Evolutionary conservation across 1,139 yeast species (phyloP).

Genomic region (Suhomyces atakaporum): DNA sequence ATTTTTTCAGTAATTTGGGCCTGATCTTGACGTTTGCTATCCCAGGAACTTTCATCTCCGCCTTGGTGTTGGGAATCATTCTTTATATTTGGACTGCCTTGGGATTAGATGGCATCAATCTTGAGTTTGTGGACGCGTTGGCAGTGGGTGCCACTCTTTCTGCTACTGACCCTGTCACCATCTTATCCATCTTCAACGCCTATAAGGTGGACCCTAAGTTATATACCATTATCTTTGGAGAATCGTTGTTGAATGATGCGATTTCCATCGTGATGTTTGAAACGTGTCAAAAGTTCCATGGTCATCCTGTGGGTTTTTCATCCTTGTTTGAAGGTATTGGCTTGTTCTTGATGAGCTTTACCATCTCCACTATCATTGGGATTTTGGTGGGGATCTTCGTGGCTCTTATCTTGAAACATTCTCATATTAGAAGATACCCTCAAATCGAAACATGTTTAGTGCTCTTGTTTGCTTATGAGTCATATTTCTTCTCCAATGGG

Average conservation of each 20-base stretch:
- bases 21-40: constrained; percentile 93
- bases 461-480: constrained; percentile 86
- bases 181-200: constrained; percentile 92
- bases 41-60: constrained; percentile 92
- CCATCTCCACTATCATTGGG: constrained; percentile 91
- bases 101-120: constrained; percentile 83
- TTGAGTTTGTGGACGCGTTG: constrained; percentile 93
- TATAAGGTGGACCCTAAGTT: constrained; percentile 97
- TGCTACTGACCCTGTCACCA: constrained; percentile 98
- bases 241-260: constrained; percentile 92
- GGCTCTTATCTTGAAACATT: constrained; percentile 86
- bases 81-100: constrained; percentile 87
- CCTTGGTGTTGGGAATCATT: constrained; percentile 84
- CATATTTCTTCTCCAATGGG: constrained; percentile 96
- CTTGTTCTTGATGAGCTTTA: constrained; percentile 88
- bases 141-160: constrained; percentile 97
- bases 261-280: constrained; percentile 99
- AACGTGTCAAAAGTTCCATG: constrained; percentile 96
- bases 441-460: constrained; percentile 95
- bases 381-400: constrained; percentile 83
- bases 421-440: constrained; percentile 90
- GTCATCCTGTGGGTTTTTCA: constrained; percentile 70
- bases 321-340: constrained; percentile 93
- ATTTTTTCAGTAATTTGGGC: constrained; percentile 89
- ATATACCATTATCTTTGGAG: constrained; percentile 96